Conservation (phyloP, 306 rosid genomes). For the Cucurbita moschata region DNA sequence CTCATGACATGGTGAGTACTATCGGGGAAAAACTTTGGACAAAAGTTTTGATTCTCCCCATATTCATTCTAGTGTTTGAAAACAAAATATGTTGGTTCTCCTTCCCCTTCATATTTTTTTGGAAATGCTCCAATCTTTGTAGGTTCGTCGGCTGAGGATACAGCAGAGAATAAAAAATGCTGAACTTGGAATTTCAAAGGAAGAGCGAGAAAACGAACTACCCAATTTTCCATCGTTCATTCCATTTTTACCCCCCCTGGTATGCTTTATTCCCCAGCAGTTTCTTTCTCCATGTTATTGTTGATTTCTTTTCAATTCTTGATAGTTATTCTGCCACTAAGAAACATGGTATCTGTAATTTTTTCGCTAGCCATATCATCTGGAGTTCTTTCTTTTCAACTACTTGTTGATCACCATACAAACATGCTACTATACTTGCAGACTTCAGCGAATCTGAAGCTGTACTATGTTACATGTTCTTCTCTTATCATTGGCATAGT, state of each 20-base stretch:
- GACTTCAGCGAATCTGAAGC: constrained; percentile 79
- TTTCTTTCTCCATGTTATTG: neutral
- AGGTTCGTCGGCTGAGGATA: constrained; percentile 96
- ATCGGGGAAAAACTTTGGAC: neutral
- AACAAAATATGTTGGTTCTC: neutral
- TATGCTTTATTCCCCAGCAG: constrained; percentile 22
- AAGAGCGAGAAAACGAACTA: constrained; percentile 76
- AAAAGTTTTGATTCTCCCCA: neutral
- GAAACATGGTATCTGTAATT: neutral
- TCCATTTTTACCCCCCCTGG: constrained; percentile 96
- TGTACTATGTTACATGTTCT: constrained; percentile 72
- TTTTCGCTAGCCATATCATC: neutral
- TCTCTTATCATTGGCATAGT: constrained; percentile 74
- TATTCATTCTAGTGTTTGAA: neutral
- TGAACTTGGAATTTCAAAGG: constrained; percentile 48
- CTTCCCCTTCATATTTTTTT: neutral
- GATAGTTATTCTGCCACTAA: neutral
- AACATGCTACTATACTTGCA: constrained; percentile 28
- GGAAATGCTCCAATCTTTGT: constrained; percentile 7
- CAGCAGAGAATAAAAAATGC: constrained; percentile 78
- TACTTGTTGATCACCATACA: neutral
- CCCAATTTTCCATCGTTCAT: constrained; percentile 89
- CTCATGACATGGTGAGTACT: too few species aligned
- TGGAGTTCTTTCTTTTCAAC: neutral
- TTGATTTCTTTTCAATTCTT: neutral